These are phyloP conservation scores for Clonostachys solani DNA, from an alignment of 2,329 filamentous ascomycete genomes.

Conservation along the genomic window DNA sequence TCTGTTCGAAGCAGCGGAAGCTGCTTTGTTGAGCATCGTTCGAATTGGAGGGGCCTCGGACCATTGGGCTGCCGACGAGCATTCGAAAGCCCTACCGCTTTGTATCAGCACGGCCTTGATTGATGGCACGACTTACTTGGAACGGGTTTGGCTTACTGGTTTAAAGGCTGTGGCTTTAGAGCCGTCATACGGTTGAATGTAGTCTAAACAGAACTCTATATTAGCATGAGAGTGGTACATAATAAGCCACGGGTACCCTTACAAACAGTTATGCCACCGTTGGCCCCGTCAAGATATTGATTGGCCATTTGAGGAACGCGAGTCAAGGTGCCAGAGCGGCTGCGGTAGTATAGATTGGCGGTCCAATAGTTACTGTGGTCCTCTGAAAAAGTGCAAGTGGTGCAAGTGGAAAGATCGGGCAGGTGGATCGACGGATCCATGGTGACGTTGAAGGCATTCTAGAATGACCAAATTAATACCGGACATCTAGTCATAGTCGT, in stretches of 20 bases:
- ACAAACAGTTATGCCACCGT: conserved; percentile 30
- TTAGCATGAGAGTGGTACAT: conserved; percentile 37
- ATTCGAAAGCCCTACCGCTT: conserved; percentile 21
- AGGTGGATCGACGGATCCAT: conserved; percentile 17
- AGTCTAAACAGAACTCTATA: conserved; percentile 27
- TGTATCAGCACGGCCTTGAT: no score
- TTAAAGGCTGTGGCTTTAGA: conserved; percentile 36
- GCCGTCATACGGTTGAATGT: conserved; percentile 23
- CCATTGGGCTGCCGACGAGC: conserved; percentile 20
- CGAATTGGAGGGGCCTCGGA: conserved; percentile 17
- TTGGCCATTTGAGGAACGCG: conserved; percentile 26
- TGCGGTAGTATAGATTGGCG: conserved; percentile 23
- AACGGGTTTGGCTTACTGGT: conserved; percentile 17
- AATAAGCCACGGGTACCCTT: neutral
- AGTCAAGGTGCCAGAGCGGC: conserved; percentile 23
- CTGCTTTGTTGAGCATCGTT: conserved; percentile 23
- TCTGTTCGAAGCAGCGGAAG: conserved; percentile 28
- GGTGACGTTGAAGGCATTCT: conserved; percentile 28
- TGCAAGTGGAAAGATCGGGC: conserved; percentile 26
- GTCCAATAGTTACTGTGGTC: conserved; percentile 28
- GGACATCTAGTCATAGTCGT: neutral
- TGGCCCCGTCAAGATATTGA: conserved; percentile 18
- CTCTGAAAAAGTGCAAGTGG: conserved; percentile 25
- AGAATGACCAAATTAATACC: neutral
- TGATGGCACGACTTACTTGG: neutral